Evolutionary conservation across 352 stramenopile species (phyloP).

Genomic region (Globisporangium cederbergense): DNA sequence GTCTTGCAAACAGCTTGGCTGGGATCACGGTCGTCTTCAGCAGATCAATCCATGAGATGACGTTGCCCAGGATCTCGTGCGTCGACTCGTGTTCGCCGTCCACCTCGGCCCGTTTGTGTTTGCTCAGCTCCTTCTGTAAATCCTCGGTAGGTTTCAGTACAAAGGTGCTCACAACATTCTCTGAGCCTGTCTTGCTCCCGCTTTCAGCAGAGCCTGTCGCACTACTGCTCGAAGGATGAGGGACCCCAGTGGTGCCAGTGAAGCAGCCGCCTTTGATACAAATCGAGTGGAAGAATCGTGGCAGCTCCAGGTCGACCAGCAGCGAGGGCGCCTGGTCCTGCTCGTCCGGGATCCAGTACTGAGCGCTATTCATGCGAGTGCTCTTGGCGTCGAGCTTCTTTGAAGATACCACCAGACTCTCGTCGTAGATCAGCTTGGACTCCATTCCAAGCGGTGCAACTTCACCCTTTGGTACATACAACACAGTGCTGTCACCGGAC

Average conservation of each 20-base stretch:
- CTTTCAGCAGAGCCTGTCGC: background rate
- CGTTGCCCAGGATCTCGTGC: constrained; percentile 55
- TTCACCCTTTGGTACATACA: constrained; percentile 51
- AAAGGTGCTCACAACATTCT: constrained; percentile 24
- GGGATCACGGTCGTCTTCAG: constrained; percentile 66
- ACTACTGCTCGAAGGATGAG: constrained; percentile 16
- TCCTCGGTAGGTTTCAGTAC: constrained; percentile 32
- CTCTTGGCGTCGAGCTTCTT: constrained; percentile 53
- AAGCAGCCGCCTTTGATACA: constrained; percentile 53
- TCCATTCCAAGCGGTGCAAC: constrained; percentile 55
- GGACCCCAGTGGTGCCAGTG: constrained; percentile 8
- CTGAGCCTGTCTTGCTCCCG: background rate
- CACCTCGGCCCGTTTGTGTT: constrained; percentile 43
- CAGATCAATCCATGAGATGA: constrained; percentile 80
- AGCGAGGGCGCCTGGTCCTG: constrained; percentile 52
- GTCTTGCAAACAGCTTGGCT: constrained; percentile 66
- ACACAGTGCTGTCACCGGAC: background rate
- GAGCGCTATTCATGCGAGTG: constrained; percentile 46
- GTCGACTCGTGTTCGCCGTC: constrained; percentile 58
- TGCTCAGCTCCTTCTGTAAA: constrained; percentile 29
- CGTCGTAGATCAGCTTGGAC: constrained; percentile 48
- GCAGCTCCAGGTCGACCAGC: constrained; percentile 69
- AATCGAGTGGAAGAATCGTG: constrained; percentile 61
- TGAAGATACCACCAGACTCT: constrained; percentile 57
- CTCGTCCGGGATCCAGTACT: constrained; percentile 59